Percentiles rank a stretch among this genome's conserved stretches.
Conservation (phyloP, 148 eudicot species). For the Vaccinium darrowii region DNA sequence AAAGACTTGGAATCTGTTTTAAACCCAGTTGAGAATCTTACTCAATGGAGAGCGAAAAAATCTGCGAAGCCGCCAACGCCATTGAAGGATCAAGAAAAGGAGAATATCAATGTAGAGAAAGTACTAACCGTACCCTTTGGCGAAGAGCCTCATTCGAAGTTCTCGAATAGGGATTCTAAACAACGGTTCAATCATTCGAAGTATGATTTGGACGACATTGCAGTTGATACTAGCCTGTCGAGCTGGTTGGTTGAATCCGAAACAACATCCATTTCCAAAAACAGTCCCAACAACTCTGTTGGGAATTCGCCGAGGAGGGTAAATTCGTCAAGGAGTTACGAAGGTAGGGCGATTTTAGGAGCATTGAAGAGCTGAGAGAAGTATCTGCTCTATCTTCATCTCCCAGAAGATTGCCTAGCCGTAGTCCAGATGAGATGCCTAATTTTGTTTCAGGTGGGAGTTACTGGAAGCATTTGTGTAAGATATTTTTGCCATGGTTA, state of each 20-base stretch:
- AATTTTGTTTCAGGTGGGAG: conserved; percentile 67
- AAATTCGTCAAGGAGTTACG: conserved; percentile 42
- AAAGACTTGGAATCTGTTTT: conserved; percentile 27
- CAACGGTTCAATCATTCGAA: background rate
- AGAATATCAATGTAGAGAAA: conserved; percentile 30
- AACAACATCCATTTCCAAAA: conserved; percentile 25
- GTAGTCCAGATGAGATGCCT: conserved; percentile 48
- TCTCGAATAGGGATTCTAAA: background rate
- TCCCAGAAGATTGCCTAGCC: conserved; percentile 39
- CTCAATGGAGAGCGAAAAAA: conserved; percentile 46
- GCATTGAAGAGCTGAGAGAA: conserved; percentile 50
- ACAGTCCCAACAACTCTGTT: conserved; percentile 35
- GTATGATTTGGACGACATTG: conserved; percentile 22
- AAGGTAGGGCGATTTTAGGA: conserved; percentile 56
- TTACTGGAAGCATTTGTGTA: conserved; percentile 51
- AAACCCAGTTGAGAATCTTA: conserved; percentile 13
- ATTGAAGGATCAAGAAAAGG: conserved; percentile 36
- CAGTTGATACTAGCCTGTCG: conserved; percentile 65
- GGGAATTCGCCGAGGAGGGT: conserved; percentile 40
- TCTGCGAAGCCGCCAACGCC: conserved; percentile 23
- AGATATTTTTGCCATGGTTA: background rate
- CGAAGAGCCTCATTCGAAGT: conserved; percentile 26
- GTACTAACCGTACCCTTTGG: background rate
- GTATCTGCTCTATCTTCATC: conserved; percentile 35
- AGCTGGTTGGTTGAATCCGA: conserved; percentile 58